Conservation (phyloP, 2,329 filamentous ascomycete genomes). For the Trichoderma sp. region DNA sequence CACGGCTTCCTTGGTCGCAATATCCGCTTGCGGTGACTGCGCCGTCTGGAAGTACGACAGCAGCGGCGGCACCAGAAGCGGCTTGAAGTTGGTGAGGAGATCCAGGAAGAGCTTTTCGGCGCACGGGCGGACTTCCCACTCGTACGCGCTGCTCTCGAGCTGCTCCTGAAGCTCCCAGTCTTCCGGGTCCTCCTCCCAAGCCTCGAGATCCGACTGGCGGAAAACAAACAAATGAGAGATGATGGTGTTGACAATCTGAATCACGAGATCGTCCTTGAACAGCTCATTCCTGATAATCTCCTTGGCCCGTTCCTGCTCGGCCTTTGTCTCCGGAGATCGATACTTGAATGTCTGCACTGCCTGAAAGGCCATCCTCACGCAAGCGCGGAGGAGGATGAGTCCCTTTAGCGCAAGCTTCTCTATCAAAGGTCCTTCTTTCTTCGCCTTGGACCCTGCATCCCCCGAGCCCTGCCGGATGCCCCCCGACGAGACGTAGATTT, state of each 20-base stretch:
- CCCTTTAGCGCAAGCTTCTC: constrained; percentile 84
- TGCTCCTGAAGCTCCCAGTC: constrained; percentile 94
- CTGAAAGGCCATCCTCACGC: constrained; percentile 81
- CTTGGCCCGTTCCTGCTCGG: constrained; percentile 72
- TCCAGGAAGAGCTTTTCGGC: constrained; percentile 93
- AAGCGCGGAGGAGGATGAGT: constrained; percentile 78
- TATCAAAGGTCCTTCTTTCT: constrained; percentile 63
- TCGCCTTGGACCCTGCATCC: constrained; percentile 49
- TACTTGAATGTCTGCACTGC: constrained; percentile 84
- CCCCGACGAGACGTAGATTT: constrained; percentile 66
- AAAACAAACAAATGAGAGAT: constrained; percentile 90
- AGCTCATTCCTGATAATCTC: constrained; percentile 71
- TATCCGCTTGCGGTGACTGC: constrained; percentile 64
- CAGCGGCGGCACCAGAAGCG: constrained; percentile 75
- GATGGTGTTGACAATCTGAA: constrained; percentile 79
- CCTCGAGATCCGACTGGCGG: constrained; percentile 77
- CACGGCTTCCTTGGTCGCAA: constrained; percentile 88
- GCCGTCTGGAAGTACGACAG: constrained; percentile 81
- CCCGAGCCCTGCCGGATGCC: constrained; percentile 54
- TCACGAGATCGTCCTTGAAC: constrained; percentile 74
- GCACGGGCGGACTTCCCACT: constrained; percentile 89
- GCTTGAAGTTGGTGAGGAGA: constrained; percentile 85
- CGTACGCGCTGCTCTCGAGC: constrained; percentile 80
- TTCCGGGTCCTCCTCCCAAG: constrained; percentile 93
- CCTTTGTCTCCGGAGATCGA: constrained; percentile 70